These are phyloP conservation scores for Epipyxis sp. DNA, from an alignment of 108 stramenopile genomes.

Conservation along the genomic window DNA sequence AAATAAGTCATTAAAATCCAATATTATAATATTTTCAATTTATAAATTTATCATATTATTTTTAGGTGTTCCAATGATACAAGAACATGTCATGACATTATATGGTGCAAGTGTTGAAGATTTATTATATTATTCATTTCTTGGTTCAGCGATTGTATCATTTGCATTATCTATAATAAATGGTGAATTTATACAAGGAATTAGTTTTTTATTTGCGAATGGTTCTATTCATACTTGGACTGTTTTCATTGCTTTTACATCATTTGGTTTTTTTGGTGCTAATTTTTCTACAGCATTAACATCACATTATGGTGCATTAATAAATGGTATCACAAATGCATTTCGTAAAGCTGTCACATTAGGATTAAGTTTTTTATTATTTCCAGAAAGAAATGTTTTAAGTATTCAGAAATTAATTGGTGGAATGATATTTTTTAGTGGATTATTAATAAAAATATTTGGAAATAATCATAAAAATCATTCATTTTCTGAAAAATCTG, in stretches of 20 bases:
- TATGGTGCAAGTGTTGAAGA: conserved; percentile 19
- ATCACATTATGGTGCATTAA: conserved; percentile 21
- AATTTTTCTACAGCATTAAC: conserved; percentile 21
- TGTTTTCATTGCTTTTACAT: conserved; percentile 19
- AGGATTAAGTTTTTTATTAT: background rate
- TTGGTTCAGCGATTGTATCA: background rate
- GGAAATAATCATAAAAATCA: background rate
- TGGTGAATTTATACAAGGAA: conserved; percentile 1
- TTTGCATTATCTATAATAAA: background rate
- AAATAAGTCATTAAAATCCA: too few relatives aligned
- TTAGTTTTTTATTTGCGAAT: background rate
- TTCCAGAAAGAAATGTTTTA: conserved; percentile 15
- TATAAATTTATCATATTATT: too few relatives aligned
- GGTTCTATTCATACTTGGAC: background rate
- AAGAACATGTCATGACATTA: conserved; percentile 3
- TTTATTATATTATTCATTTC: conserved; percentile 9
- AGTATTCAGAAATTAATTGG: background rate
- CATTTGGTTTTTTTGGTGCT: conserved; percentile 13
- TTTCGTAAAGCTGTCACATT: conserved; percentile 26
- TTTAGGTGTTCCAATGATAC: conserved; percentile 22
- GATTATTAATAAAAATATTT: conserved; percentile 10
- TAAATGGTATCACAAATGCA: conserved; percentile 14
- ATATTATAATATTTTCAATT: too few relatives aligned
- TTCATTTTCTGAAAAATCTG: background rate
- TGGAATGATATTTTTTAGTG: background rate